Base-by-base conservation (phyloP, 345 rosid species). In the Salix viminalis region DNA sequence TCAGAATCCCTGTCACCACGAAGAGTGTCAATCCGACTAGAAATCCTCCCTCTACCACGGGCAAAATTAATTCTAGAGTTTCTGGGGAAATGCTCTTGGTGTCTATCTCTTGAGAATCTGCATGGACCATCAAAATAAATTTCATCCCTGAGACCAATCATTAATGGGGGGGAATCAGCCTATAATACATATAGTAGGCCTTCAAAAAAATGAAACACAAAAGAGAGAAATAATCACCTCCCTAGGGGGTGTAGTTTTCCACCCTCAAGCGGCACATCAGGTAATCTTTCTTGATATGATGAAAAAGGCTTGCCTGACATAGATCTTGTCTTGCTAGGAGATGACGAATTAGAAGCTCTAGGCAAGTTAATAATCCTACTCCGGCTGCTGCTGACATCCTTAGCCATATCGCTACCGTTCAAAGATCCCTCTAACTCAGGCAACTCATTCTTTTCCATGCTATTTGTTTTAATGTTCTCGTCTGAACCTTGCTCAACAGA, bases 41-140 rank as follows among this genome's bases (percentile, higher is more conserved):
- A 80, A 75, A 86, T 78, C 78, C 96, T 92, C 70, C 90, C 91
- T 79, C 92, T 89, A 76, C 89, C 94, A 76, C 83, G 88, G 70
- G 60, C 62, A 73, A 82, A 83, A 78, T 85, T 86, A 75, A 87
- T 79, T 82, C 92, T 87, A 77, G 88, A 75, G 83, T 88, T 84
- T 75, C 97, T 85, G 65, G 84, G 77, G 7, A 76, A 64, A 72
- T 83, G 87, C 36, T 86, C 91, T 66, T 78, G 87, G 84, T 85
- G 86, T 78, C 92, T 86, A 78, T 86, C 73, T 60, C 79, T 76
- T 69, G 79, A 18, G 74, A 76, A 76, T 39, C 61, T 76, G 28
- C 14, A 32, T 1, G 50, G 50, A 24, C 52, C 80, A 64, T 72
- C 72, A 73, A 62, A 7, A 48, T 60, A 67, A 7, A 50, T 60